These are phyloP conservation scores for Ascocoryne sarcoides DNA, from an alignment of 2,329 filamentous ascomycete species.

Conservation along the genomic window DNA sequence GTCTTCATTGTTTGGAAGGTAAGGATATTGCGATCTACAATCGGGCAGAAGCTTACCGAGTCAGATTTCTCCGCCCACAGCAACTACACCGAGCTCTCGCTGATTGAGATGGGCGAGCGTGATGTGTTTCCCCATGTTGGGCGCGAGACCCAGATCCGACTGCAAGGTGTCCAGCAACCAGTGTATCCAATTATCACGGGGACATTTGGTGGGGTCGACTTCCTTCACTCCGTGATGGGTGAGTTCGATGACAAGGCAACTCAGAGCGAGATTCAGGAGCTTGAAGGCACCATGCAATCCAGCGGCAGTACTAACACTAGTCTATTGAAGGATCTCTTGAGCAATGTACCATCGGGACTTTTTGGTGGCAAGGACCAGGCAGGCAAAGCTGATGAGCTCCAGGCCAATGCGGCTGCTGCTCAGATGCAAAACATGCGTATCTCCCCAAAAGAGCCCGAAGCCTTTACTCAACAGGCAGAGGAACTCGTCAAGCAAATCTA, in stretches of 20 bases:
- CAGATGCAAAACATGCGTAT: slow-evolving; percentile 69
- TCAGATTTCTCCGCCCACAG: slow-evolving; percentile 82
- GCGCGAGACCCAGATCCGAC: slow-evolving; percentile 57
- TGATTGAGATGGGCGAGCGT: slow-evolving; percentile 76
- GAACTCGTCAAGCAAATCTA: slow-evolving; percentile 72
- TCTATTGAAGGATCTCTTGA: slow-evolving; percentile 68
- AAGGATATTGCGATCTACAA: too few relatives aligned
- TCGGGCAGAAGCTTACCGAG: slow-evolving; percentile 21
- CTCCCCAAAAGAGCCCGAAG: slow-evolving; percentile 72
- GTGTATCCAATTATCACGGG: slow-evolving; percentile 84
- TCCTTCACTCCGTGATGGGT: slow-evolving; percentile 76
- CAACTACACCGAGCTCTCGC: slow-evolving; percentile 81
- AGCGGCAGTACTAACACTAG: slow-evolving; percentile 58
- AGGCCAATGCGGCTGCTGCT: slow-evolving; percentile 63
- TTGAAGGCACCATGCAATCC: slow-evolving; percentile 71
- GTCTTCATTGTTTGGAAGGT: slow-evolving; percentile 74
- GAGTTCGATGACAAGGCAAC: slow-evolving; percentile 81
- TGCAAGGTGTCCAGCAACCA: slow-evolving; percentile 53
- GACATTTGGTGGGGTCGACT: slow-evolving; percentile 91
- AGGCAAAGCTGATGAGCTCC: slow-evolving; percentile 68
- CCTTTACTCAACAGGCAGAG: slow-evolving; percentile 69
- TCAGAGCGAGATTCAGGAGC: slow-evolving; percentile 81
- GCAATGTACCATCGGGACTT: slow-evolving; percentile 72
- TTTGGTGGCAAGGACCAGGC: slow-evolving; percentile 70
- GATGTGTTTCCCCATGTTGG: slow-evolving; percentile 85